Base-by-base conservation (phyloP, 495 filamentous ascomycete genomes). In the Tetracladium marchalianum region DNA sequence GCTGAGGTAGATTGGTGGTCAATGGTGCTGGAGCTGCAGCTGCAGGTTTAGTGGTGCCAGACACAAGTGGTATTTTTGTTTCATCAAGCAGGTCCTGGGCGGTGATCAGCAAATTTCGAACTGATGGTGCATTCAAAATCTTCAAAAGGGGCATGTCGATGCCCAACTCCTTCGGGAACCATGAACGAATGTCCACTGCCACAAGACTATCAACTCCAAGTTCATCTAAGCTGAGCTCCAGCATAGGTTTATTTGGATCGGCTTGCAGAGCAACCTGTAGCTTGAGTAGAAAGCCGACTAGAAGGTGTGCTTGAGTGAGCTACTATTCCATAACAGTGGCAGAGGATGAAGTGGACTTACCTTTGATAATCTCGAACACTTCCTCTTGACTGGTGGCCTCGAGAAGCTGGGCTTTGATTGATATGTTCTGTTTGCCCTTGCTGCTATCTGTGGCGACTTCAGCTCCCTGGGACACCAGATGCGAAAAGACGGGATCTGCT, bases 101-200 rank as follows among this genome's bases (percentile, higher is more conserved):
- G 4, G 33, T 35, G n/a, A 35, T 35, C 5, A 70, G 42, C 4
- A 60, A 33, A 13, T 58, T 48, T 11, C 35, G 9, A 43, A 73
- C 63, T 6, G 66, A 65, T 16, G 53, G 53, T 10, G 62, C 67
- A 6, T 64, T 55, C 2, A 78, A 42, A 31, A 77, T 66, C 59
- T 78, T 72, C 1, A 75, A 55, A 1, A 73, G 67, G 0, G 70
- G 67, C 2, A 75, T 45, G 39, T 71, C 65, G 12, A 55, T 52
- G 0, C 59, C 44, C 8, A 73, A 39, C 36, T 65, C 55, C 32
- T 62, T 68, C 48, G 61, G 50, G 41, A 66, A 64, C 64, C 66
- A 67, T 11, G 51, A 41, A 5, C 66, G 46, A 5, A 67, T 41
- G 15, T 63, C 62, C 12, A 69, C 57, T 9, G 64, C 57, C 2